Conservation (phyloP, 441 rosid genomes). For the Brassica balearica region DNA sequence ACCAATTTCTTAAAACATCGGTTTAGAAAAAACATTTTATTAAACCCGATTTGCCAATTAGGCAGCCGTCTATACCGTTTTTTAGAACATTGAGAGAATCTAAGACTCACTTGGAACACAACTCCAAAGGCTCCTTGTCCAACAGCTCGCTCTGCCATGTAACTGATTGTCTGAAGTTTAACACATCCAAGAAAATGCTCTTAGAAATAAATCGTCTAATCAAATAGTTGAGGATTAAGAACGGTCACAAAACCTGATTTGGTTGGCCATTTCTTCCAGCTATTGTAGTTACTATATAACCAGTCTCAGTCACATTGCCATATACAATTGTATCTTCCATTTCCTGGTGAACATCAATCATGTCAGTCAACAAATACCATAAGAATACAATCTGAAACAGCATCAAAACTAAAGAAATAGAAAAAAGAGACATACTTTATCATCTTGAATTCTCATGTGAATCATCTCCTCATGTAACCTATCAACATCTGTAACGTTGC, state of each 20-base stretch:
- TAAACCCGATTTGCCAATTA: no score
- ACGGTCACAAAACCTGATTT: background rate
- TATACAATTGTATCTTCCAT: constrained; percentile 3
- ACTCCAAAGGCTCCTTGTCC: constrained; percentile 8
- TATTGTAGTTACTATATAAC: background rate
- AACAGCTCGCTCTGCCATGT: constrained; percentile 7
- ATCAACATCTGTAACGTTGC: background rate
- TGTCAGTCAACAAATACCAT: background rate
- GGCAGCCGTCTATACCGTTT: no score
- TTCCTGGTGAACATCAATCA: background rate
- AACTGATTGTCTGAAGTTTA: background rate
- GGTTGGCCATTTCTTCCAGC: constrained; percentile 7
- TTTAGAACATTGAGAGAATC: no score
- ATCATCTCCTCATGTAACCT: background rate
- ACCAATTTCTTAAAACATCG: no score
- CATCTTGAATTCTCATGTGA: constrained; percentile 5
- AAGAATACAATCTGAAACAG: background rate
- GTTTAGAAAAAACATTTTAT: no score
- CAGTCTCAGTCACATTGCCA: constrained; percentile 6
- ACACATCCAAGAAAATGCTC: background rate
- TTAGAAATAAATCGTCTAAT: background rate
- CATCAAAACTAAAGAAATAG: background rate
- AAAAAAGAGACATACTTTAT: background rate
- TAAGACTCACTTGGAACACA: constrained; percentile 6
- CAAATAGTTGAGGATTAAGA: background rate